Conservation (phyloP, 2,329 filamentous ascomycete species). For the Phaeoacremonium minimum region DNA sequence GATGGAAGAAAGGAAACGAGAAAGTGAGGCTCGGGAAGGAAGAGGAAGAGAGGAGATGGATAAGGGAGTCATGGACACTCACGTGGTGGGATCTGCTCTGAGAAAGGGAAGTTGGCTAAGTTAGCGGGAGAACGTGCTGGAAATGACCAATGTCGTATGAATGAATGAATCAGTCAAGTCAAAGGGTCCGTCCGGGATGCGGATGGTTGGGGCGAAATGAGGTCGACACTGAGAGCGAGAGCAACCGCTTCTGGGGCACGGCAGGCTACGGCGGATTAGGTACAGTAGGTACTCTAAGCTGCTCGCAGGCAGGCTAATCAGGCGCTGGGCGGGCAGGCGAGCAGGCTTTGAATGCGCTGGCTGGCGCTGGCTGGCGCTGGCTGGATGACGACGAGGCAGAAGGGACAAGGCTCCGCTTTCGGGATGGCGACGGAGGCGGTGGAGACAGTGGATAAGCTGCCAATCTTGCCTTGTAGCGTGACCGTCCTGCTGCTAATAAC, state of each 20-base stretch:
- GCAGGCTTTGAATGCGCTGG: no score
- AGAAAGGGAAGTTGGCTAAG: constrained; percentile 1
- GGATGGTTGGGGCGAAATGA: background rate
- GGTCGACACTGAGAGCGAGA: background rate
- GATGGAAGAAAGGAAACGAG: background rate
- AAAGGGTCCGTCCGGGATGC: no score
- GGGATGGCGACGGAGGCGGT: no score
- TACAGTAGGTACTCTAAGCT: no score
- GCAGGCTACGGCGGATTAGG: no score
- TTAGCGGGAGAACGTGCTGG: constrained; percentile 13
- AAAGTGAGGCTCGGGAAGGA: background rate
- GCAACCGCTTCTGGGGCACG: background rate
- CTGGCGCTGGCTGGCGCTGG: no score
- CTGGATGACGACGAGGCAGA: constrained; percentile 9
- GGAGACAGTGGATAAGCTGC: no score
- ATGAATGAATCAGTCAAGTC: no score
- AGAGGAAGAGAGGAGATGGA: constrained; percentile 3
- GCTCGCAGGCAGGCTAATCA: no score
- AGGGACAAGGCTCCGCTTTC: constrained; percentile 12
- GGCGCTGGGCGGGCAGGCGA: background rate
- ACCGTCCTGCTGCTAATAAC: no score
- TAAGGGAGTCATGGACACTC: constrained; percentile 3
- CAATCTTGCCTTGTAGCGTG: no score
- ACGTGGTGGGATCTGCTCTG: constrained; percentile 4
- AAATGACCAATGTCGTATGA: no score